Evolutionary conservation across 805 yeast species (phyloP), one percentile per base, ranked within the genome.

Genomic region (Candida quercuum): DNA sequence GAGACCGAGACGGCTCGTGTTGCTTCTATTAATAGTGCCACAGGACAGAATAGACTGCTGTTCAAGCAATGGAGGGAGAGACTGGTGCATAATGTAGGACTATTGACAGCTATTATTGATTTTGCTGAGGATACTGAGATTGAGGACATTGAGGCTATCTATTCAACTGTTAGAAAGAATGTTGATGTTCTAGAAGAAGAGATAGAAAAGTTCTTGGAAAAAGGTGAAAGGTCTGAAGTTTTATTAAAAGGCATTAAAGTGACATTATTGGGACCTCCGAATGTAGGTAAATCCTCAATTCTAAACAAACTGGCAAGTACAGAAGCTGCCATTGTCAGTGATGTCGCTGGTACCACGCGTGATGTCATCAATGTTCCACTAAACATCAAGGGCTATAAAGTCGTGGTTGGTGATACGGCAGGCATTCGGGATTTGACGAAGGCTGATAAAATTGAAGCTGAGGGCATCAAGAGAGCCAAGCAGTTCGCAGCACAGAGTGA

Each of bases 91-190:
- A 72, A 77, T 41, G 73, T 82, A 36, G 95, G 96, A 0, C 60
- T 81, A 35, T 58, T 91, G 37, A 78, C 98, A 0, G 96, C 98
- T 0, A 71, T 89, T 2, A 86, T 93, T 28, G 99, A 93, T 60
- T 93, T 93, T 60, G 91, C 96, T 8, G 98, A 93, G 40, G 99
- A 93, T 51, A 86, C 86, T 40, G 94, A 86, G 44, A 67, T 86
- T 22, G 87, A 80, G 12, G 84, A 81, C 49, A 69, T 76, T 1
- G 71, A 71, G 12, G 57, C 61, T 12, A 64, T 86, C 13, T 70
- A 86, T 40, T 61, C 57, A 6, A 57, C 60, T 0, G 88, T 85
- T 1, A 66, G 64, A 7, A 25, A 18, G 0, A 67, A 69, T 39
- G 64, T 85, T 4, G 39, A 42, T 2, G 14, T 15, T 1, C 49